A percentile compares a stretch with the other conserved stretches of the same genome.
phyloP scores from a whole-genome alignment of 2,329 filamentous ascomycete species.

The Aspergillus transmontanensis region DNA sequence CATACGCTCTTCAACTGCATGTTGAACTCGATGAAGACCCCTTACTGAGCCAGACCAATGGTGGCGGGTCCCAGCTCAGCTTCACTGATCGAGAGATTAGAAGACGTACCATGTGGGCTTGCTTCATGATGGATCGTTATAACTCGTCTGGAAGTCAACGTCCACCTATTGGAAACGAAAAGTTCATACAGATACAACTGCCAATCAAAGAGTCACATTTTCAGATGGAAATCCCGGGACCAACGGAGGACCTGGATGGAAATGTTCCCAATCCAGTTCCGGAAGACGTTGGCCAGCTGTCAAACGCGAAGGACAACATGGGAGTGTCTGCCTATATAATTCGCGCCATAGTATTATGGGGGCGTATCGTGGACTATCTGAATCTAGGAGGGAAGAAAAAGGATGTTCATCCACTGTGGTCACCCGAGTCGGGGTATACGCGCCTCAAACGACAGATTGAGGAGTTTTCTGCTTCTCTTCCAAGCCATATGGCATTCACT shows the following conservation, averaged over 20 bases:
- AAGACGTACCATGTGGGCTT: slow-evolving; percentile 95
- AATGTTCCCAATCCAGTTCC: slow-evolving; percentile 64
- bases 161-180: slow-evolving; percentile 87
- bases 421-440: slow-evolving; percentile 73
- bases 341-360: slow-evolving; percentile 83
- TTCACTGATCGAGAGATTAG: slow-evolving; percentile 93
- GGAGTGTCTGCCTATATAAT: slow-evolving; percentile 91
- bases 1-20: slow-evolving; percentile 91
- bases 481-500: slow-evolving; percentile 71
- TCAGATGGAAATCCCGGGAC: slow-evolving; percentile 84
- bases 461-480: slow-evolving; percentile 69
- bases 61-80: slow-evolving; percentile 66
- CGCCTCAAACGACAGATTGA: slow-evolving; percentile 71
- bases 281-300: slow-evolving; percentile 64
- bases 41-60: slow-evolving; percentile 58
- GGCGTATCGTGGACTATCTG: slow-evolving; percentile 82
- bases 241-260: slow-evolving; percentile 81
- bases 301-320: slow-evolving; percentile 79
- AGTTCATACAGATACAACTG: slow-evolving; percentile 83
- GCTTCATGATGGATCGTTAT: slow-evolving; percentile 95
- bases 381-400: slow-evolving; percentile 85
- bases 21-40: slow-evolving; percentile 86
- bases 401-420: slow-evolving; percentile 79
- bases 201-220: slow-evolving; percentile 90
- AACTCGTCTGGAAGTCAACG: slow-evolving; percentile 94